Evolutionary conservation across 2,329 filamentous ascomycete genomes (phyloP).

Genomic region (Sporothrix humicola): DNA sequence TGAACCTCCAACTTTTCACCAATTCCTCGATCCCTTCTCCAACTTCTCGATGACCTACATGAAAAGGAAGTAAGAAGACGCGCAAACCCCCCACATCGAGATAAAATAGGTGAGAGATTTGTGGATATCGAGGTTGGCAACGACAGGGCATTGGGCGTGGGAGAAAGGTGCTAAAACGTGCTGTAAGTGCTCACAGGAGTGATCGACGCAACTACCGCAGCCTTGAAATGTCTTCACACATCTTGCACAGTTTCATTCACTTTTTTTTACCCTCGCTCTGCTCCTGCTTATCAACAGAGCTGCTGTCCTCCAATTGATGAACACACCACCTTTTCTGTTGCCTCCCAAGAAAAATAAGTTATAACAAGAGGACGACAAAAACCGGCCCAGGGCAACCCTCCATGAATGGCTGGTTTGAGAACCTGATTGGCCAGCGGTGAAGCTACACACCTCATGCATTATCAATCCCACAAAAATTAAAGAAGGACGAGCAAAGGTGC

Average conservation of each 20-base stretch:
- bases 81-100: conserved; percentile 17
- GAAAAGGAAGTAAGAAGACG: conserved; percentile 7
- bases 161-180: not conserved
- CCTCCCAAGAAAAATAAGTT: not conserved
- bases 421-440: not conserved
- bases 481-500: not conserved
- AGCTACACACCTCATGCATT: conserved; percentile 22
- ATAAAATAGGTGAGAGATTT: not conserved
- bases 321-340: conserved; percentile 8
- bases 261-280: not conserved
- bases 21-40: not conserved
- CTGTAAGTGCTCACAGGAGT: not conserved
- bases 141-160: not conserved
- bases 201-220: conserved; percentile 21
- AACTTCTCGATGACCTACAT: not conserved
- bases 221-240: not conserved
- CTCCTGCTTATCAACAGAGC: conserved; percentile 10
- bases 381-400: conserved; percentile 24
- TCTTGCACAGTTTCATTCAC: not conserved
- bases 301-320: conserved; percentile 10
- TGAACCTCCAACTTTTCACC: not conserved
- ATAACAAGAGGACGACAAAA: not conserved
- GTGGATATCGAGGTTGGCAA: not conserved
- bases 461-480: conserved; percentile 12
- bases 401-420: not conserved